Percentiles rank a stretch among this genome's conserved stretches.
phyloP scores from a whole-genome alignment of 208 protist genomes.

The Acanthamoeba sp. region DNA sequence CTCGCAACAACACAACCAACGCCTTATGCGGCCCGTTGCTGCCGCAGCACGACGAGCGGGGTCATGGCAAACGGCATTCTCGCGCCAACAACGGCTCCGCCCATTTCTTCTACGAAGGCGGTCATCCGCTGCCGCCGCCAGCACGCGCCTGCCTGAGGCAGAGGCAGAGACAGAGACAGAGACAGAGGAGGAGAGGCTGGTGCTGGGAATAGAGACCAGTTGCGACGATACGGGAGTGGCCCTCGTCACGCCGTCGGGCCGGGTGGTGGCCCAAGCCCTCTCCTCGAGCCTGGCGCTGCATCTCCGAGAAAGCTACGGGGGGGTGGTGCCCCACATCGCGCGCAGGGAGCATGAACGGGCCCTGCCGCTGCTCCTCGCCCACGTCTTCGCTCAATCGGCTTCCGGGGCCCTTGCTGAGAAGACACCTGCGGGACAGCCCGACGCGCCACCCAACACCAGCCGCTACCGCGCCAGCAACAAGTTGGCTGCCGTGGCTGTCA shows the following conservation, averaged over 20 bases:
- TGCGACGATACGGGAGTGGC: conserved; percentile 25
- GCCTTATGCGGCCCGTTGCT: too few relatives aligned
- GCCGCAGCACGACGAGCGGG: too few relatives aligned
- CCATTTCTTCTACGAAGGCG: too few relatives aligned
- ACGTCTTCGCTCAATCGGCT: neutral
- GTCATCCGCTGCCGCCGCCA: too few relatives aligned
- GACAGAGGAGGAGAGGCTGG: neutral
- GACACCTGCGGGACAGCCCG: neutral
- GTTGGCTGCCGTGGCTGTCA: neutral
- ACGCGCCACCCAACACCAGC: too few relatives aligned
- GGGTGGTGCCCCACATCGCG: conserved; percentile 28
- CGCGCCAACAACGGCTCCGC: too few relatives aligned
- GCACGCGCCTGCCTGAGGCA: too few relatives aligned
- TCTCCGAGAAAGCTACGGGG: neutral
- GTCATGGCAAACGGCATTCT: too few relatives aligned
- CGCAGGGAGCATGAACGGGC: neutral
- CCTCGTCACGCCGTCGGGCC: neutral
- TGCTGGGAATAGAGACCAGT: conserved; percentile 37
- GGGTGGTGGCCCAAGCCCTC: neutral
- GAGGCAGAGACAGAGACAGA: too few relatives aligned
- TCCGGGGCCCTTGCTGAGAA: neutral
- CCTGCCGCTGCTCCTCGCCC: neutral
- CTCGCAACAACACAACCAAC: too few relatives aligned
- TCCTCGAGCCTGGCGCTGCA: neutral
- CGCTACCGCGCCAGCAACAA: neutral